Evolutionary conservation across 352 stramenopile genomes (phyloP).

Genomic region (Salisapilia sapeloensis): DNA sequence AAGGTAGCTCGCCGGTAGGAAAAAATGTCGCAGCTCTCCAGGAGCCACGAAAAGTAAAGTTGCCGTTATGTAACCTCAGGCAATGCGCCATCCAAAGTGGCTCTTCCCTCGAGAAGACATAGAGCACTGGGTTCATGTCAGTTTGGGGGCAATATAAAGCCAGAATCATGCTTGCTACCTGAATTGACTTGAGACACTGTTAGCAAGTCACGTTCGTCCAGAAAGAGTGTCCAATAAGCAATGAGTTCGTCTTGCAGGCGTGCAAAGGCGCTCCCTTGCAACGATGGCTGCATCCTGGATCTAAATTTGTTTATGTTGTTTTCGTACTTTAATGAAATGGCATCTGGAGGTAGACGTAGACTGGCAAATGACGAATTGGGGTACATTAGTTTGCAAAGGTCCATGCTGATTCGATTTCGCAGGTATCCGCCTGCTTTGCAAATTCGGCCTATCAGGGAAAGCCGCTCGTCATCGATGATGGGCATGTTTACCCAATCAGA

Average conservation of each 20-base stretch:
- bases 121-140: slow-evolving; percentile 26
- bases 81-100: slow-evolving; percentile 75
- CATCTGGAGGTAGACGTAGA: no score
- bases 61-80: slow-evolving; percentile 39
- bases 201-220: slow-evolving; percentile 37
- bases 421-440: no score
- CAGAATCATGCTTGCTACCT: slow-evolving; percentile 12
- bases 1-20: slow-evolving; percentile 13
- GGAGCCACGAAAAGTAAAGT: slow-evolving; percentile 41
- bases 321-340: no score
- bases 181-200: slow-evolving; percentile 46
- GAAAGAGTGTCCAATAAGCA: slow-evolving; percentile 64
- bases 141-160: slow-evolving; percentile 1
- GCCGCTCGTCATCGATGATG: no score
- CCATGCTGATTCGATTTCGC: no score
- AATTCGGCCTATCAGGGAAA: no score
- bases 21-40: slow-evolving; percentile 77
- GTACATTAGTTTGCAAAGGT: no score
- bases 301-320: no score
- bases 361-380: no score
- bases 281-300: slow-evolving; percentile 36
- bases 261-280: slow-evolving; percentile 33
- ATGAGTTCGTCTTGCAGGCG: slow-evolving; percentile 61
- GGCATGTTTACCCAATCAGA: no score
- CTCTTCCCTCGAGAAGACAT: slow-evolving; percentile 64